A percentile compares a stretch with the other conserved stretches of the same genome.
phyloP scores from a whole-genome alignment of 2,329 filamentous ascomycete genomes.

The Fusarium tricinctum region DNA sequence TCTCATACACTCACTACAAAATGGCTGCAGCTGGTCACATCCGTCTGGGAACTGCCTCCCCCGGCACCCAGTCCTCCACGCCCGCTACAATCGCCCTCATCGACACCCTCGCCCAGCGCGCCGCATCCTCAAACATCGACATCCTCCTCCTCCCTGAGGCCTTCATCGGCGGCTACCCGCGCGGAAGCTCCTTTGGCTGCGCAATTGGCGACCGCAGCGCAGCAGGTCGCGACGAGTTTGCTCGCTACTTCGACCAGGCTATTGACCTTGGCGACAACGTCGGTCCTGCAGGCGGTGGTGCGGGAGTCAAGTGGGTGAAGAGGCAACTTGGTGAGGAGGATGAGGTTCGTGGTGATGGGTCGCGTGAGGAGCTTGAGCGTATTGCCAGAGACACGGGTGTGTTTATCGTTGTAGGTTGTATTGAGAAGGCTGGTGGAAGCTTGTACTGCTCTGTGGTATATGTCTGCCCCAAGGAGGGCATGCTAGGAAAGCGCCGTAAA shows the following conservation, averaged over 20 bases:
- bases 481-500: conserved; percentile 89
- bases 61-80: conserved; percentile 64
- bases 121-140: conserved; percentile 69
- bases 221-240: conserved; percentile 83
- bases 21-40: conserved; percentile 54
- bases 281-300: conserved; percentile 70
- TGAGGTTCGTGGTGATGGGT: conserved; percentile 68
- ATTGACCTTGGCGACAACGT: conserved; percentile 87
- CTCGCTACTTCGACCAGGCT: conserved; percentile 82
- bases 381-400: conserved; percentile 83
- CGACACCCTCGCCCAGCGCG: conserved; percentile 71
- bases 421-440: conserved; percentile 85
- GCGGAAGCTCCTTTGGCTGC: conserved; percentile 82
- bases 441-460: conserved; percentile 88
- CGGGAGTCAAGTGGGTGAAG: conserved; percentile 79
- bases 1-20: background rate
- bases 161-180: conserved; percentile 91
- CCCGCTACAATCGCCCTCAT: conserved; percentile 76
- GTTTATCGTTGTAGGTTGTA: conserved; percentile 83
- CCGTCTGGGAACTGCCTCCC: conserved; percentile 69
- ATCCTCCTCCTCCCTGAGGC: conserved; percentile 92
- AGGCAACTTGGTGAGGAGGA: conserved; percentile 62
- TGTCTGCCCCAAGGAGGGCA: conserved; percentile 79
- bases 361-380: conserved; percentile 81
- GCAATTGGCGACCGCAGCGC: conserved; percentile 77